phyloP scores from a whole-genome alignment of 306 rosid species.

The Trifolium pratense region DNA sequence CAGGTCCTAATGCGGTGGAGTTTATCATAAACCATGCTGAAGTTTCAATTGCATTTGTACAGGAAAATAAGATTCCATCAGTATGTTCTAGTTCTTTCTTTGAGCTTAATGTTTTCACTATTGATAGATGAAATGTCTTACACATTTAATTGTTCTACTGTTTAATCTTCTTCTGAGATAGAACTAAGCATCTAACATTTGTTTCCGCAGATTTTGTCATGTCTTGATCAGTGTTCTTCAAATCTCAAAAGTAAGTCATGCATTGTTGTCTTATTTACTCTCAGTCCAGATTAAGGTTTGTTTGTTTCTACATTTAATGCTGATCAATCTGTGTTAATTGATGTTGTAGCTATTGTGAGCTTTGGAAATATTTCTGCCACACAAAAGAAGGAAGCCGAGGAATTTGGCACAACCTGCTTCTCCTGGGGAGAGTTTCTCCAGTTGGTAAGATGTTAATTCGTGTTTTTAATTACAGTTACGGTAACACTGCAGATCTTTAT shows the following conservation, averaged over 20 bases:
- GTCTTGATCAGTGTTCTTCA: slow-evolving; percentile 74
- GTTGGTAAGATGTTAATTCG: slow-evolving; percentile 52
- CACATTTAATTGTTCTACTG: not conserved
- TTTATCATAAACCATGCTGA: slow-evolving; percentile 91
- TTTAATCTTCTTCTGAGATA: not conserved
- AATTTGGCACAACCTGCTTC: slow-evolving; percentile 71
- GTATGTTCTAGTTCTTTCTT: slow-evolving; percentile 56
- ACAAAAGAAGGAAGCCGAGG: slow-evolving; percentile 90
- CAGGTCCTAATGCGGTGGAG: slow-evolving; percentile 96
- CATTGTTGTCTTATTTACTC: slow-evolving; percentile 32
- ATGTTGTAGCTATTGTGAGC: slow-evolving; percentile 80
- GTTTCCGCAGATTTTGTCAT: slow-evolving; percentile 77
- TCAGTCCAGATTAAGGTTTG: slow-evolving; percentile 20
- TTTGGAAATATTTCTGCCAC: slow-evolving; percentile 65
- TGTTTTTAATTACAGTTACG: not conserved
- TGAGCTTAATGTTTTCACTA: not conserved
- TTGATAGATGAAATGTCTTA: too few relatives aligned
- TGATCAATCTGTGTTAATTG: slow-evolving; percentile 34
- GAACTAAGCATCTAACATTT: slow-evolving; percentile 14
- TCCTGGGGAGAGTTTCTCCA: slow-evolving; percentile 88
- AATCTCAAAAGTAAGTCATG: slow-evolving; percentile 73
- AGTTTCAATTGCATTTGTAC: slow-evolving; percentile 89
- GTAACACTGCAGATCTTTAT: not conserved
- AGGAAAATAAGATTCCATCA: slow-evolving; percentile 83
- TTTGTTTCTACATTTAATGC: slow-evolving; percentile 11